These are phyloP conservation scores for Raffaelea albimanens DNA, from an alignment of 2,329 filamentous ascomycete genomes.

Conservation along the genomic window DNA sequence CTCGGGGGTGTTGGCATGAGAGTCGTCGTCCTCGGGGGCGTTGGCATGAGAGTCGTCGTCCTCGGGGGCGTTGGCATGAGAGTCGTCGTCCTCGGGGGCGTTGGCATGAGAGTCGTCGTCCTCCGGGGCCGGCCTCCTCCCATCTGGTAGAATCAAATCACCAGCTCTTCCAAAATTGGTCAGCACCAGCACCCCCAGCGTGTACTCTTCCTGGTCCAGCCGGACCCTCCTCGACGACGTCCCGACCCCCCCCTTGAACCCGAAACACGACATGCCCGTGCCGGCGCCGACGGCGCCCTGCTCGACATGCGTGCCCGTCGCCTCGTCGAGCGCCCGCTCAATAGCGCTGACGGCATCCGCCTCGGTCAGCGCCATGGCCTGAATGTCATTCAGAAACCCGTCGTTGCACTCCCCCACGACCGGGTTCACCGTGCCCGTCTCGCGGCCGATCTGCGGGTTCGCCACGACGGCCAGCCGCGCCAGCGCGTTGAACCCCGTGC, in stretches of 20 bases:
- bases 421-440: constrained; percentile 18
- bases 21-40: too few species aligned
- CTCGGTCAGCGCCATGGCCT: constrained; percentile 29
- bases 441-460: background rate
- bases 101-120: too few species aligned
- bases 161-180: constrained; percentile 13
- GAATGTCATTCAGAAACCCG: constrained; percentile 49
- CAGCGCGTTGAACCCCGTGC: constrained; percentile 34
- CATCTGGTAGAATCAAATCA: constrained; percentile 43
- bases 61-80: too few species aligned
- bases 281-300: constrained; percentile 59
- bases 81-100: too few species aligned
- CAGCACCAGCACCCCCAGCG: constrained; percentile 10
- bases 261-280: constrained; percentile 16
- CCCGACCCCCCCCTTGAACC: constrained; percentile 42
- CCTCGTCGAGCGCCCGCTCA: background rate
- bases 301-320: constrained; percentile 36
- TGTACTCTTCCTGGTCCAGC: constrained; percentile 15
- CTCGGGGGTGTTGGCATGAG: too few species aligned
- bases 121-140: constrained; percentile 19
- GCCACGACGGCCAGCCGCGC: constrained; percentile 19
- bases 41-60: too few species aligned
- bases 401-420: constrained; percentile 36
- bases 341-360: background rate
- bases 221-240: background rate